These are phyloP conservation scores for Vittaforma corneae DNA, from an alignment of 371 early-diverging fungal species.

Conservation along the genomic window DNA sequence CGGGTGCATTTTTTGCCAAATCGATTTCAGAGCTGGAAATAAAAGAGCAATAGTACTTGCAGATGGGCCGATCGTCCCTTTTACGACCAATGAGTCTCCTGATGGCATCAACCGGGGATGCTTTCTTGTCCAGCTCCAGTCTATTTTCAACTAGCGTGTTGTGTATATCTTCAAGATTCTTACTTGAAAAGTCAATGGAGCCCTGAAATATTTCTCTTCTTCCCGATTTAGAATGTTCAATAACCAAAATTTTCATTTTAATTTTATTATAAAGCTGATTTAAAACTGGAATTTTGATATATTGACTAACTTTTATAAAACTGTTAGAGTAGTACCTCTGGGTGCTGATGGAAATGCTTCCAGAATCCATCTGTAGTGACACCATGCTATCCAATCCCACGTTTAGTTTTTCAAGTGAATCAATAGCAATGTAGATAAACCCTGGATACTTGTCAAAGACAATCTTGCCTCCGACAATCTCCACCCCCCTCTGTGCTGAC, in stretches of 20 bases:
- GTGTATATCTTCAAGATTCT: slow-evolving; percentile 15
- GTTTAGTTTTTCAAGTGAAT: neutral
- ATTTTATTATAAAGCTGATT: neutral
- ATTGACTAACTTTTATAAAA: neutral
- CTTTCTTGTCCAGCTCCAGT: slow-evolving; percentile 16
- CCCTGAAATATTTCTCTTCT: neutral
- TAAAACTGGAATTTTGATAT: slow-evolving; percentile 7
- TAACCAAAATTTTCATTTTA: neutral
- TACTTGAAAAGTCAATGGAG: slow-evolving; percentile 12
- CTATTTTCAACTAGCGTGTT: slow-evolving; percentile 35
- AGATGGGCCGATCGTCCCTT: slow-evolving; percentile 6
- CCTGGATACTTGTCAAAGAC: too few species aligned
- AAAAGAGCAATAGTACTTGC: slow-evolving; percentile 18
- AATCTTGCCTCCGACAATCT: too few species aligned
- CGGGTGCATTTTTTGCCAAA: slow-evolving; percentile 16
- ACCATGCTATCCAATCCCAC: neutral
- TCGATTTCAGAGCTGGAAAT: slow-evolving; percentile 36
- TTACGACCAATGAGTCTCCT: slow-evolving; percentile 15
- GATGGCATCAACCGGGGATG: slow-evolving; percentile 8
- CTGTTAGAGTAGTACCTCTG: neutral
- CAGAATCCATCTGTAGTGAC: neutral
- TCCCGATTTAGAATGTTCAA: neutral
- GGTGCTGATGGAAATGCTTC: too few species aligned
- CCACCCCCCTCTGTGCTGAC: too few species aligned
- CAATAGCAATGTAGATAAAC: too few species aligned